These are phyloP conservation scores for Penicillium dipodomyicola DNA, from an alignment of 495 filamentous ascomycete genomes.

Conservation along the genomic window DNA sequence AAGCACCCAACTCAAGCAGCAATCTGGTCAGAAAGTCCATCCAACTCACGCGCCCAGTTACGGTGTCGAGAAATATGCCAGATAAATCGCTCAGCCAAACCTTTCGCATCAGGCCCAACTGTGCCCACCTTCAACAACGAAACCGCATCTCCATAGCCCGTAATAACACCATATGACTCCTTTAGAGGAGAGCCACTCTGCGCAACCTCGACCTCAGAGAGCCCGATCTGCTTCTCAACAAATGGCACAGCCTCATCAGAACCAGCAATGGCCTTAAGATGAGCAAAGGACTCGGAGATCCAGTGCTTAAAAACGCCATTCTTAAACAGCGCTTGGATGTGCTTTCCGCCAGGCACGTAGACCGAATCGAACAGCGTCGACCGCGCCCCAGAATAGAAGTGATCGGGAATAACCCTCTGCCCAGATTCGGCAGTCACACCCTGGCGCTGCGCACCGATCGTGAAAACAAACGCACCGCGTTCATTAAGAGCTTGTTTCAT, in stretches of 20 bases:
- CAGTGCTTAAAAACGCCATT: slow-evolving; percentile 79
- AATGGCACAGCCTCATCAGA: slow-evolving; percentile 68
- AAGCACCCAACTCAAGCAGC: slow-evolving; percentile 27
- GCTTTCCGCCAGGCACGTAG: slow-evolving; percentile 72
- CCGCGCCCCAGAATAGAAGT: slow-evolving; percentile 79
- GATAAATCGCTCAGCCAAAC: slow-evolving; percentile 64
- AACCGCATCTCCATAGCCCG: slow-evolving; percentile 33
- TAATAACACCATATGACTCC: slow-evolving; percentile 48
- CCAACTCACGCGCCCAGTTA: slow-evolving; percentile 69
- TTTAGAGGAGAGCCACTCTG: slow-evolving; percentile 53
- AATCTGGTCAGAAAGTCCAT: slow-evolving; percentile 53
- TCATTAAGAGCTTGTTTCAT: slow-evolving; percentile 61
- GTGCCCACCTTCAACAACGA: slow-evolving; percentile 40
- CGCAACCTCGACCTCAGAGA: slow-evolving; percentile 56
- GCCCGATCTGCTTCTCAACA: slow-evolving; percentile 51
- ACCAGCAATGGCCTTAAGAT: slow-evolving; percentile 75
- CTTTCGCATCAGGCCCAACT: slow-evolving; percentile 49
- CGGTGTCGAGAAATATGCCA: slow-evolving; percentile 66
- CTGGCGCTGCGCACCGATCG: slow-evolving; percentile 59
- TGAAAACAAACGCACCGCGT: slow-evolving; percentile 64
- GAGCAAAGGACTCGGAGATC: slow-evolving; percentile 79
- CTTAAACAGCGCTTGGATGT: slow-evolving; percentile 60
- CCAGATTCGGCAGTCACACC: slow-evolving; percentile 55
- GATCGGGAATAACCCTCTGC: slow-evolving; percentile 64
- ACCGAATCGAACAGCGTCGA: slow-evolving; percentile 84